Conservation (phyloP, 352 stramenopile species). For the Globisporangium recalcitrans region DNA sequence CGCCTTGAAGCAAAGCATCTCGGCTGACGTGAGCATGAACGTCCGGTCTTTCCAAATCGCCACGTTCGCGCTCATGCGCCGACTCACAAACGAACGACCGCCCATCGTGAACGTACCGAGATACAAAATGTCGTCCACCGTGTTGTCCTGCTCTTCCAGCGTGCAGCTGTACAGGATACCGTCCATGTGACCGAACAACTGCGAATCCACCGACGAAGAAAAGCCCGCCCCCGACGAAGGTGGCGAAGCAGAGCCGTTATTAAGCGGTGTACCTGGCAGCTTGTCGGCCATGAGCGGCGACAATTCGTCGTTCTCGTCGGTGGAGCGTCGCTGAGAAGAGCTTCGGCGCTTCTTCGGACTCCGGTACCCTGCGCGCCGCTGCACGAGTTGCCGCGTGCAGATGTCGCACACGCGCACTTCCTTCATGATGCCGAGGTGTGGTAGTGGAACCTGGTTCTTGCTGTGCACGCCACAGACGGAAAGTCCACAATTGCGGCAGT, state of each 20-base stretch:
- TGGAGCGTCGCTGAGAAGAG: constrained; percentile 17
- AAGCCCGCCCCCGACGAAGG: constrained; percentile 1
- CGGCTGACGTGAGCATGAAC: constrained; percentile 69
- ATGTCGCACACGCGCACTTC: constrained; percentile 71
- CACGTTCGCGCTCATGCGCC: constrained; percentile 66
- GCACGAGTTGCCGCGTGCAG: constrained; percentile 62
- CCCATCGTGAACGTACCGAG: constrained; percentile 75
- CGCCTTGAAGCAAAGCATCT: constrained; percentile 77
- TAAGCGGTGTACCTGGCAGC: constrained; percentile 11
- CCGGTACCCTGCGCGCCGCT: constrained; percentile 59
- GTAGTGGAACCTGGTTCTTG: constrained; percentile 72
- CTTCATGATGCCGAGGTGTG: constrained; percentile 67
- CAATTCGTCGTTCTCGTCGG: constrained; percentile 26
- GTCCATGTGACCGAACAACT: constrained; percentile 35
- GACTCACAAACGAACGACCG: constrained; percentile 59
- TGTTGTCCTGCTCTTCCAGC: constrained; percentile 74
- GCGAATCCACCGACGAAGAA: constrained; percentile 6
- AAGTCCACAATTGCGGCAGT: constrained; percentile 59
- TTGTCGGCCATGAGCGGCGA: constrained; percentile 23
- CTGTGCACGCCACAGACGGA: constrained; percentile 70
- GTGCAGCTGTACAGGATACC: constrained; percentile 72
- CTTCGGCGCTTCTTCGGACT: constrained; percentile 31
- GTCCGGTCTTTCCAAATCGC: constrained; percentile 76
- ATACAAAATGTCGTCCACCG: constrained; percentile 72
- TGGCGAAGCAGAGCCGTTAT: neutral